phyloP scores from a whole-genome alignment of 176 grass and related monocot species.

The Rhipidocladum racemiflorum region DNA sequence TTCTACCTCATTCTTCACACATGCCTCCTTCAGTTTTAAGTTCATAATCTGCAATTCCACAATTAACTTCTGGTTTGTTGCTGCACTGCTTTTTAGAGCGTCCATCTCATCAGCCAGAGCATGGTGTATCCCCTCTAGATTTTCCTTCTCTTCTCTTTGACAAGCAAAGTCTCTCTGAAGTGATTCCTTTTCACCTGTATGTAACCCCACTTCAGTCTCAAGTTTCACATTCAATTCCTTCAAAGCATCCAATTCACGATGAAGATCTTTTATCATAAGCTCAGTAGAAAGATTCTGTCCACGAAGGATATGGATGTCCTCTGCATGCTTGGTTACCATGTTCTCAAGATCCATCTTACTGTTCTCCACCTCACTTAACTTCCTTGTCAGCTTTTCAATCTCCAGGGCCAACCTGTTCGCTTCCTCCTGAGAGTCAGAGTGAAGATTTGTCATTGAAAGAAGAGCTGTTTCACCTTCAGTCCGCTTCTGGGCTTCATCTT shows the following conservation, averaged over 20 bases:
- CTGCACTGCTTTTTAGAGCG: constrained; percentile 13
- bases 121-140: constrained; percentile 51
- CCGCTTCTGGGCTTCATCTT: constrained; percentile 37
- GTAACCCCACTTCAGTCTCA: constrained; percentile 51
- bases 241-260: constrained; percentile 46
- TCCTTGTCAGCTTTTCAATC: constrained; percentile 45
- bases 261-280: constrained; percentile 47
- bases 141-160: constrained; percentile 65
- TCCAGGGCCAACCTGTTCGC: constrained; percentile 37
- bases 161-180: constrained; percentile 60
- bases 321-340: constrained; percentile 37
- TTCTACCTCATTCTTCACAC: constrained; percentile 71
- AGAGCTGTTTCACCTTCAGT: constrained; percentile 44
- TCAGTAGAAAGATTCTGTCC: constrained; percentile 45
- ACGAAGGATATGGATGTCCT: constrained; percentile 42
- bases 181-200: constrained; percentile 63
- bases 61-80: constrained; percentile 38
- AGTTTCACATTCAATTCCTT: constrained; percentile 64
- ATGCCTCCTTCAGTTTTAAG: constrained; percentile 66
- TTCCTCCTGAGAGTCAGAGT: constrained; percentile 42
- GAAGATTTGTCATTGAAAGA: constrained; percentile 35
- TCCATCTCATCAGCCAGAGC: constrained; percentile 48
- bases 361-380: constrained; percentile 51
- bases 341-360: constrained; percentile 58
- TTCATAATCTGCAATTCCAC: constrained; percentile 58